A percentile compares a stretch with the other conserved stretches of the same genome.
Conservation (phyloP, 345 rosid genomes). For the Psidium guajava region DNA sequence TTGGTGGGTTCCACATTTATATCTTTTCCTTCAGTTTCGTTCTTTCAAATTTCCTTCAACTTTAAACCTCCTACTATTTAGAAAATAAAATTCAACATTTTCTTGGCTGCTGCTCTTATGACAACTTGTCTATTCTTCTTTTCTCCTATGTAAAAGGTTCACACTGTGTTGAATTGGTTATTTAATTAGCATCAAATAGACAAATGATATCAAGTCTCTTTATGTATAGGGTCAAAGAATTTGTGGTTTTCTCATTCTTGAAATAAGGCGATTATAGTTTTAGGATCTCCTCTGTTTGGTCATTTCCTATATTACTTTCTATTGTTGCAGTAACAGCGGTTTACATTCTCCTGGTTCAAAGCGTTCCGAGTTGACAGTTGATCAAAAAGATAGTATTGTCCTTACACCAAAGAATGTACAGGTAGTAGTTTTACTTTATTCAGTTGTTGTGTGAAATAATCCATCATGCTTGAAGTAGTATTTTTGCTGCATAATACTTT, state of each 20-base stretch:
- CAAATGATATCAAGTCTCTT: background rate
- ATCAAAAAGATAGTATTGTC: conserved; percentile 65
- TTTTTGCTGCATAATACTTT: background rate
- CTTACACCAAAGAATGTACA: conserved; percentile 97
- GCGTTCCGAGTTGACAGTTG: conserved; percentile 56
- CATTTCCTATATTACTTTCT: background rate
- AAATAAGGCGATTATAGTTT: background rate
- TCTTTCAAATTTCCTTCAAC: background rate
- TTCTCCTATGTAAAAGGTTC: background rate
- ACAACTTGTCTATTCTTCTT: background rate
- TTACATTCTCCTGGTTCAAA: conserved; percentile 73
- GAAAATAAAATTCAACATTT: background rate
- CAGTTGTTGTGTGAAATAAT: background rate
- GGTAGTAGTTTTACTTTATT: conserved; percentile 25
- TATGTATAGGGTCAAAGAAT: background rate
- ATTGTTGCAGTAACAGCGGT: conserved; percentile 46
- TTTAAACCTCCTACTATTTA: background rate
- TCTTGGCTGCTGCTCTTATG: background rate
- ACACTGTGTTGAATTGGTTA: background rate
- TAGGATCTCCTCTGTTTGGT: background rate
- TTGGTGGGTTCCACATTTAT: background rate
- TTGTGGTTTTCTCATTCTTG: background rate
- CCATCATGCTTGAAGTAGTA: background rate
- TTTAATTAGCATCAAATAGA: background rate
- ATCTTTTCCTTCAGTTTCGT: background rate